These are phyloP conservation scores for Citrus inodora DNA, from an alignment of 345 rosid genomes.

Conservation along the genomic window DNA sequence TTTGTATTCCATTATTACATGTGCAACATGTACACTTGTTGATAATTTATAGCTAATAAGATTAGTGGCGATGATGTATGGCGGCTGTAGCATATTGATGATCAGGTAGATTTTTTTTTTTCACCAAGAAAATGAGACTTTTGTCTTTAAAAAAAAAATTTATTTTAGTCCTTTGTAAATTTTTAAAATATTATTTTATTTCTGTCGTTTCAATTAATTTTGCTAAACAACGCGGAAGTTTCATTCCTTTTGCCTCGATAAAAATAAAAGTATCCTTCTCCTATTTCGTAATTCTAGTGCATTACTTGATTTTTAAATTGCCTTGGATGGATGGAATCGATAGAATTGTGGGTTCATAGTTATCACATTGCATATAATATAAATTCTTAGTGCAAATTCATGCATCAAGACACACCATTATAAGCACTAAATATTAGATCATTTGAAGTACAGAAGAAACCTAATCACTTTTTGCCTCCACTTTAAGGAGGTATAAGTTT, in stretches of 20 bases:
- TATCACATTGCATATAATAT: constrained; percentile 14
- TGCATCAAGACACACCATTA: neutral
- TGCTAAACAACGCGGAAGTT: no score
- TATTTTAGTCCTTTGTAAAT: no score
- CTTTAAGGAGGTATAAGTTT: neutral
- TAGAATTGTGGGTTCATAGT: constrained; percentile 18
- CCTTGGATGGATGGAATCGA: neutral
- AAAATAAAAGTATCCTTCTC: neutral
- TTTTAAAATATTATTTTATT: no score
- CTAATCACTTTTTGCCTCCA: constrained; percentile 1
- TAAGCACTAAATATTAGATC: neutral
- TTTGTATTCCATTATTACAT: neutral
- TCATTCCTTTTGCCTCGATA: no score
- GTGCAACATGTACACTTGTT: neutral
- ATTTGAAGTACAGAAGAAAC: neutral
- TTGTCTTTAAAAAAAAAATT: no score
- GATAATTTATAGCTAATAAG: neutral
- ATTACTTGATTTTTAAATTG: constrained; percentile 6
- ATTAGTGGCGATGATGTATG: constrained; percentile 44
- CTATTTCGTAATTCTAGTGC: neutral
- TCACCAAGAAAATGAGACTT: neutral
- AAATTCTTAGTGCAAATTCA: constrained; percentile 8
- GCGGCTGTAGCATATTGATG: constrained; percentile 27
- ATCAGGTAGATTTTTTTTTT: neutral
- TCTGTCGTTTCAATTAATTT: no score